These are phyloP conservation scores for Pascua sp. DNA, from an alignment of 1,284 basidiomycete species.

Conservation along the genomic window DNA sequence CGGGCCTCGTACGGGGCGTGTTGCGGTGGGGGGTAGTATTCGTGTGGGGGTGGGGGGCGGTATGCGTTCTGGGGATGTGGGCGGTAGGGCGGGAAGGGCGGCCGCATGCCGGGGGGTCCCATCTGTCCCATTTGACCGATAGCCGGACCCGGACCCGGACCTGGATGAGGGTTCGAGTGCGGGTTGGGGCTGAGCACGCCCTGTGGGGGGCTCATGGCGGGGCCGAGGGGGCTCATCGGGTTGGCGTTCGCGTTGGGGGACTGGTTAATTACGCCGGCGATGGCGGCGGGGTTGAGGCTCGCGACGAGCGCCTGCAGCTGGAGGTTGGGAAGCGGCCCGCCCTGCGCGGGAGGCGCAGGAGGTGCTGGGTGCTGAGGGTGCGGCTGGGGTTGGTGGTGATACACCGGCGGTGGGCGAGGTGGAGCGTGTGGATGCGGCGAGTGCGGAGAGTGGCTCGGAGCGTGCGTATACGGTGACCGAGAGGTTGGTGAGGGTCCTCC, in stretches of 20 bases:
- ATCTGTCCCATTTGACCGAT: no score
- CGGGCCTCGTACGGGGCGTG: background rate
- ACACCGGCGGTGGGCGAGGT: conserved; percentile 24
- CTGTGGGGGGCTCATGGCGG: no score
- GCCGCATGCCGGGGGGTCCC: background rate
- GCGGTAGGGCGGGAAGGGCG: background rate
- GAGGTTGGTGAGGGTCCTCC: conserved; percentile 13
- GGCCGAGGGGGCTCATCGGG: no score
- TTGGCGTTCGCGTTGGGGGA: no score
- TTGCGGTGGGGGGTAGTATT: background rate
- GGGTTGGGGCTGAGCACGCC: no score
- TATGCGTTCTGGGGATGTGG: background rate
- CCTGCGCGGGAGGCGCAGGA: conserved; percentile 13
- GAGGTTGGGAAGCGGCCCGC: conserved; percentile 32
- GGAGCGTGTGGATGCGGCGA: conserved; percentile 28
- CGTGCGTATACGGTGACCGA: conserved; percentile 9
- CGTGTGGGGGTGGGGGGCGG: background rate
- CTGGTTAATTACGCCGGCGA: conserved; percentile 6
- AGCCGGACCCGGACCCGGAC: no score
- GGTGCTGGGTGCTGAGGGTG: conserved; percentile 22
- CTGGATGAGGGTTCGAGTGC: no score
- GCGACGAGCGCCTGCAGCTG: conserved; percentile 41
- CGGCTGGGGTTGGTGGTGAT: conserved; percentile 13
- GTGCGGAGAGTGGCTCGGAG: background rate
- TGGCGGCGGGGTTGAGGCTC: conserved; percentile 32